phyloP scores from a whole-genome alignment of 2,329 filamentous ascomycete genomes.

The Aspergillus luchuensis region DNA sequence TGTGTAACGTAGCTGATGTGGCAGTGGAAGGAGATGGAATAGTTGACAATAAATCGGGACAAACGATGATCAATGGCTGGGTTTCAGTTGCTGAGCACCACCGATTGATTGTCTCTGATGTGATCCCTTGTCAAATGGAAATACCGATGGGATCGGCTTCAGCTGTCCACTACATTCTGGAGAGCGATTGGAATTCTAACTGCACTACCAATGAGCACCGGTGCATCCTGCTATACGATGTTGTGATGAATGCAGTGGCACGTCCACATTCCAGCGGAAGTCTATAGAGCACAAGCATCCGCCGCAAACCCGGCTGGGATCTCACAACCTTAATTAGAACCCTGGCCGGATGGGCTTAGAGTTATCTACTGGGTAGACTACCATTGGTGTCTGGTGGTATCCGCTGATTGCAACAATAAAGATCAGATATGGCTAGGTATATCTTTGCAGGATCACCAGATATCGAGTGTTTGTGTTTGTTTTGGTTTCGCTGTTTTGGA shows the following conservation, averaged over 20 bases:
- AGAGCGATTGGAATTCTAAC: neutral
- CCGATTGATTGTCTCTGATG: neutral
- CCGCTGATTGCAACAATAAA: no score
- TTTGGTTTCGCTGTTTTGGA: conserved; percentile 8
- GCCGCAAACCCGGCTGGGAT: neutral
- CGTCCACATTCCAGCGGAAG: conserved; percentile 1
- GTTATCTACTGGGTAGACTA: neutral
- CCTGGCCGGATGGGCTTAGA: neutral
- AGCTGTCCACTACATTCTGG: neutral
- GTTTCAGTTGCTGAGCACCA: neutral
- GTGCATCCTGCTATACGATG: no score
- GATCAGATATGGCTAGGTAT: no score
- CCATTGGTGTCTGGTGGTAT: neutral
- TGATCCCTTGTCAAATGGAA: no score
- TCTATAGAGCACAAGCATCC: neutral
- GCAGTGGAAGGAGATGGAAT: neutral
- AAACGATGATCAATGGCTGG: neutral
- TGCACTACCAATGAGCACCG: neutral
- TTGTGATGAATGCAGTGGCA: neutral
- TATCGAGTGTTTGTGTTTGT: neutral
- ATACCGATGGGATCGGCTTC: neutral
- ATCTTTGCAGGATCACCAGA: no score
- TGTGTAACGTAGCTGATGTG: neutral
- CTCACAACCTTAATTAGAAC: neutral
- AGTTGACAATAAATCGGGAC: neutral